Conservation (phyloP, 75 land plant species). For the Adiantum capillusveneris region DNA sequence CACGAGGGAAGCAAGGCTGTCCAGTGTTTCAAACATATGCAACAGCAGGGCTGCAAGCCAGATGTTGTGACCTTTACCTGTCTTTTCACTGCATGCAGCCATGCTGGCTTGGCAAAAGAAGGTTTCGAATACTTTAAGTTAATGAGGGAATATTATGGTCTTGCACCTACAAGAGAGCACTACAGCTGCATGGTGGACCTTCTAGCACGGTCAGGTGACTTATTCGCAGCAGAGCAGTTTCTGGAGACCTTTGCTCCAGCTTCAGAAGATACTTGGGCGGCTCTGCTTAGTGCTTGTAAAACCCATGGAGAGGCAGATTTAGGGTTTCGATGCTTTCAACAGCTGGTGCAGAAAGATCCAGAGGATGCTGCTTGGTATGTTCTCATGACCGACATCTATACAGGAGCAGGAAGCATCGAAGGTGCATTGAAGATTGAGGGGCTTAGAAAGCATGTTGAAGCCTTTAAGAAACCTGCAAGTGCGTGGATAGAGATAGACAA, state of each 20-base stretch:
- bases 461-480: constrained; percentile 24
- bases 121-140: constrained; percentile 14
- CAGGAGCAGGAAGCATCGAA: constrained; percentile 24
- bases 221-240: not conserved
- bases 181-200: not conserved
- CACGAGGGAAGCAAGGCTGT: constrained; percentile 11
- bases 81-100: constrained; percentile 18
- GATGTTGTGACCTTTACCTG: constrained; percentile 23
- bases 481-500: constrained; percentile 34
- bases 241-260: not conserved
- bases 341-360: constrained; percentile 34
- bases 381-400: constrained; percentile 49
- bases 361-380: constrained; percentile 46
- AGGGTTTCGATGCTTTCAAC: constrained; percentile 38
- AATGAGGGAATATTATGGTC: not conserved
- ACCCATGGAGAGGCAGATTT: constrained; percentile 38
- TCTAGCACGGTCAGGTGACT: not conserved
- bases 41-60: constrained; percentile 8
- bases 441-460: constrained; percentile 13
- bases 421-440: constrained; percentile 37
- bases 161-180: not conserved
- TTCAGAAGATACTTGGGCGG: constrained; percentile 35
- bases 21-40: constrained; percentile 15
- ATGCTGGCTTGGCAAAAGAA: constrained; percentile 7
- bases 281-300: constrained; percentile 62